These are phyloP conservation scores for Hyparrhenia diplandra DNA, from an alignment of 176 grass and related monocot species.

Conservation along the genomic window DNA sequence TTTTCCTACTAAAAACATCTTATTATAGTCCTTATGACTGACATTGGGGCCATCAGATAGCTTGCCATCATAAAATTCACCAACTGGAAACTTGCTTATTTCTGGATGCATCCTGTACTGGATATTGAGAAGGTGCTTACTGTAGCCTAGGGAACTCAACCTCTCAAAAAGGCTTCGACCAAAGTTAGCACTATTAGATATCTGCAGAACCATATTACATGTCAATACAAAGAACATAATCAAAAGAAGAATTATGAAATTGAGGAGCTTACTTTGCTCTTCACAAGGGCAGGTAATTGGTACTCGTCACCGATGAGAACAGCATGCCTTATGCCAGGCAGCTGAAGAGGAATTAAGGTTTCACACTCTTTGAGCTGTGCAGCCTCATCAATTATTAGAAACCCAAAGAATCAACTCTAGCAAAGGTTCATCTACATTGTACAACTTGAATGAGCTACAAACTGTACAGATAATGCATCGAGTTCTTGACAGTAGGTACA, in stretches of 20 bases:
- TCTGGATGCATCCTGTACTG: constrained; percentile 69
- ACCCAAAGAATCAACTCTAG: too few relatives aligned
- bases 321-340: constrained; percentile 30
- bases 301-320: constrained; percentile 58
- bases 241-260: not conserved
- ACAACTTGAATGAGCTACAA: constrained; percentile 23
- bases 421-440: too few relatives aligned
- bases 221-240: constrained; percentile 1
- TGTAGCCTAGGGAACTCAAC: constrained; percentile 43
- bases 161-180: constrained; percentile 53
- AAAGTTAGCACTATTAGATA: constrained; percentile 43
- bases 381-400: constrained; percentile 59
- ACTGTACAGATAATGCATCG: constrained; percentile 33
- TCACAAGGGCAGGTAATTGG: constrained; percentile 57
- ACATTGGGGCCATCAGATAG: constrained; percentile 53
- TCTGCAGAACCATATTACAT: constrained; percentile 35
- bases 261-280: constrained; percentile 46
- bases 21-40: constrained; percentile 10
- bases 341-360: constrained; percentile 51
- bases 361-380: constrained; percentile 70
- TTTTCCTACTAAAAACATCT: constrained; percentile 28
- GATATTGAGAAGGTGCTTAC: constrained; percentile 58
- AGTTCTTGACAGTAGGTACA: not conserved
- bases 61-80: constrained; percentile 49
- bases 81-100: constrained; percentile 59